Base-by-base conservation (phyloP, 1,139 yeast genomes). In the Yamadazyma conglobata region DNA sequence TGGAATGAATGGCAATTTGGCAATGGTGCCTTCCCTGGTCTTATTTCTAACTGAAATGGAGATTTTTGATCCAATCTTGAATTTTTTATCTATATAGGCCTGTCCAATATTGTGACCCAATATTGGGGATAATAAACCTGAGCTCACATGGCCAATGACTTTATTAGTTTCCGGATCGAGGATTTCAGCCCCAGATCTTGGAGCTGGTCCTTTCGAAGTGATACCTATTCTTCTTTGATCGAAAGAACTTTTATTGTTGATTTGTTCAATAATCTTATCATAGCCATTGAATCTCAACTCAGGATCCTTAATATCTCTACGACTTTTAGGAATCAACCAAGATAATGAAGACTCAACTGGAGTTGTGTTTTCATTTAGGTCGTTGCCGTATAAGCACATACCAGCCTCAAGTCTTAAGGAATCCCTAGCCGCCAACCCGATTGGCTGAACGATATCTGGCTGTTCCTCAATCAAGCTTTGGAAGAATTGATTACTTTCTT, bases 391-490 rank as follows among this genome's bases (percentile, higher is more conserved):
- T 35, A 91, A 72, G 60, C 98, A 91, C 96, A 91, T 86, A 24
- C 98, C 98, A 3, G 98, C 98, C 64, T 91, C 98, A 37, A 91
- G 66, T 52, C 98, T 77, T 44, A 91, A 70, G 6, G 96, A 86
- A 55, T 91, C 98, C 58, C 98, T 79, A 2, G 98, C 97, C 17
- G 97, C 98, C 35, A 91, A 76, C 6, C 98, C 98, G 47, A 88
- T 84, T 26, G 96, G 95, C 54, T 75, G 77, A 29, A 84, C 84
- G n/a, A 64, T 52, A 6, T 70, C 73, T 15, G 75, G 77, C 38
- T 64, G 62, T 29, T 71, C 71, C 31, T 64, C 72, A 28, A 88
- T 59, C 36, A 91, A 60, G 10, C 73, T 64, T 40, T 72, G 63
- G 35, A 93, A 79, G 45, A 91, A 76, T 3, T 72, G 76, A 29